Base-by-base conservation (phyloP, 108 stramenopile species). In the Cyclotella choctawhatcheeana region DNA sequence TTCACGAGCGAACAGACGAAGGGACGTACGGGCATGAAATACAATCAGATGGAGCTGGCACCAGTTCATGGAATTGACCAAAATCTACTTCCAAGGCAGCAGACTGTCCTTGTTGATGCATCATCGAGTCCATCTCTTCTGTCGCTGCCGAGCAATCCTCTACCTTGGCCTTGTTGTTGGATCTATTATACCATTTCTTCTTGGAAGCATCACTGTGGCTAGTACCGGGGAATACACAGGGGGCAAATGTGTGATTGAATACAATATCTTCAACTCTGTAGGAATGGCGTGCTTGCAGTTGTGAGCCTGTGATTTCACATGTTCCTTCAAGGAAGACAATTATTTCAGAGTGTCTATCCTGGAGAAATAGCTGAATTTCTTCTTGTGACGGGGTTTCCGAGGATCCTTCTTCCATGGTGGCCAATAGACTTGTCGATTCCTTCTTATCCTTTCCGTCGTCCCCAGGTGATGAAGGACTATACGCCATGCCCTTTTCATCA, bases 241-340 rank as follows among this genome's bases (percentile, higher is more conserved):
- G 86, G 16, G 82, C 92, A 76, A 98, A 97, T 8, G 85, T 89
- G 27, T 86, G 73, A 77, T 98, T 60, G 87, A 94, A 99, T 3
- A 70, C 85, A 30, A 99, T 76, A 61, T 98, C 96, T 20, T 84
- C 82, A 47, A 71, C 44, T 43, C 79, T 59, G 81, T 98, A 99
- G 0, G 95, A 96, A 78, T 99, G 97, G 2, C 97, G 86, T 12
- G 97, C 92, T 70, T 99, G 98, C 13, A 90, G 69, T 22, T 90
- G 79, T 63, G 89, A 81, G 7, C 96, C 93, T 1, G 97, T 97
- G 24, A 91, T 71, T 64, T 91, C 91, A 69, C 96, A 97, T 24
- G 87, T 94, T 29, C 98, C 98, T 73, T 99, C 97, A n/a, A 98
- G 88, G 48, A 96, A 83, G 6, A 96, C 94, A 12, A 99, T 89